A percentile compares a stretch with the other conserved stretches of the same genome.
Conservation (phyloP, 2,329 filamentous ascomycete genomes). For the Fusarium heterosporum region DNA sequence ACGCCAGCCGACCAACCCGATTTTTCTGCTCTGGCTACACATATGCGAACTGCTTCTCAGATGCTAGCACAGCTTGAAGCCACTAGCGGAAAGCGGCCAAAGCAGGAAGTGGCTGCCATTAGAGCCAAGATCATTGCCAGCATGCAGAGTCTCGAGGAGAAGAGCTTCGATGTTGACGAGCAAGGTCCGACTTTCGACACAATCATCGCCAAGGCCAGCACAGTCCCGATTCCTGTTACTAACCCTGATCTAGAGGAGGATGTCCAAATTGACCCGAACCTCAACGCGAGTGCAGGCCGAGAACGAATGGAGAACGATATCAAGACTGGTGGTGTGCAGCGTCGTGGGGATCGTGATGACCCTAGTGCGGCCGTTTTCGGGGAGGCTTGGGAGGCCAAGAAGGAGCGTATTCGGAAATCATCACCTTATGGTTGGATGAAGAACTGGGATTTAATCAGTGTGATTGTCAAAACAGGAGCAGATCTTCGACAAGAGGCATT, state of each 20-base stretch:
- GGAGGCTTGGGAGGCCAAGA: conserved; percentile 86
- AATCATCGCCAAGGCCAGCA: conserved; percentile 80
- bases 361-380: conserved; percentile 88
- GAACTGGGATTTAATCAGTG: conserved; percentile 88
- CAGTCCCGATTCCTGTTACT: conserved; percentile 55
- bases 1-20: conserved; percentile 77
- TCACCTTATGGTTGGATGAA: conserved; percentile 91
- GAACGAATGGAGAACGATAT: conserved; percentile 91
- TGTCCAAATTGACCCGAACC: conserved; percentile 61
- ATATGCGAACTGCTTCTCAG: conserved; percentile 88
- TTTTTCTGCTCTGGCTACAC: conserved; percentile 83
- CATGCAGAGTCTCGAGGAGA: conserved; percentile 88
- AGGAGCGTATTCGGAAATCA: conserved; percentile 83
- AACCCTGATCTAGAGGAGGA: conserved; percentile 68
- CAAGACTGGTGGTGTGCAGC: conserved; percentile 84
- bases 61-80: conserved; percentile 88
- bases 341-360: conserved; percentile 85
- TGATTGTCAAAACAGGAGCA: conserved; percentile 88
- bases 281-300: conserved; percentile 78
- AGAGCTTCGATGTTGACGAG: conserved; percentile 83
- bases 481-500: conserved; percentile 88
- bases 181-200: conserved; percentile 81
- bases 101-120: conserved; percentile 84
- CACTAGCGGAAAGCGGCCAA: conserved; percentile 82
- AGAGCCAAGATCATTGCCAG: conserved; percentile 88